Evolutionary conservation across 2,329 filamentous ascomycete species (phyloP).

Genomic region (Plenodomus lindquistii): DNA sequence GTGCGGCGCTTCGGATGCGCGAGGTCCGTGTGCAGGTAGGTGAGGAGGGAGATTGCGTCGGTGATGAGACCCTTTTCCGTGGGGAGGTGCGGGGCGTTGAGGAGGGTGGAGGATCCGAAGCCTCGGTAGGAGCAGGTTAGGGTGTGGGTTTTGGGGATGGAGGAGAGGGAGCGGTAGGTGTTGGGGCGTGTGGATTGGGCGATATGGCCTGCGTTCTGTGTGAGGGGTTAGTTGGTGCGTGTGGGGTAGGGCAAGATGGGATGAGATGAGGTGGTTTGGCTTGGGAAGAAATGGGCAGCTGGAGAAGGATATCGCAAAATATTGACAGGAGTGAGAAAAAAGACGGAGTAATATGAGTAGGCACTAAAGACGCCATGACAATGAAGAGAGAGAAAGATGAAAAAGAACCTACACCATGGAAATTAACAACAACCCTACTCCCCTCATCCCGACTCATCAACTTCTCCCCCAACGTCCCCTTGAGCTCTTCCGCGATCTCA

Average conservation of each 20-base stretch:
- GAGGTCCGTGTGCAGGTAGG: conserved; percentile 70
- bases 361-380: background rate
- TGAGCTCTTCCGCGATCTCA: conserved; percentile 52
- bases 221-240: conserved; percentile 2
- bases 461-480: conserved; percentile 53
- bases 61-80: conserved; percentile 79
- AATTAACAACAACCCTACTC: conserved; percentile 60
- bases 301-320: background rate
- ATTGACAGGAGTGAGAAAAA: too few relatives aligned
- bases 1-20: conserved; percentile 72
- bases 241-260: conserved; percentile 12
- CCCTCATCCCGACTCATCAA: conserved; percentile 56
- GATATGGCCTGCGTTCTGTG: conserved; percentile 81
- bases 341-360: background rate
- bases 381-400: background rate
- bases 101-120: conserved; percentile 80
- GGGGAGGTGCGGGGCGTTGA: conserved; percentile 53
- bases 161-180: conserved; percentile 76
- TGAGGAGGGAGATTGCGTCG: conserved; percentile 73
- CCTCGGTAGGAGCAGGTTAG: conserved; percentile 91
- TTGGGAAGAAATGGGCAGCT: background rate
- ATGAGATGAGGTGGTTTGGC: conserved; percentile 24
- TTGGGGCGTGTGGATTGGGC: conserved; percentile 76
- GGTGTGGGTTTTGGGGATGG: conserved; percentile 72
- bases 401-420: conserved; percentile 62